These are phyloP conservation scores for Collybiopsis luxurians DNA, from an alignment of 768 basidiomycete genomes.

Conservation along the genomic window DNA sequence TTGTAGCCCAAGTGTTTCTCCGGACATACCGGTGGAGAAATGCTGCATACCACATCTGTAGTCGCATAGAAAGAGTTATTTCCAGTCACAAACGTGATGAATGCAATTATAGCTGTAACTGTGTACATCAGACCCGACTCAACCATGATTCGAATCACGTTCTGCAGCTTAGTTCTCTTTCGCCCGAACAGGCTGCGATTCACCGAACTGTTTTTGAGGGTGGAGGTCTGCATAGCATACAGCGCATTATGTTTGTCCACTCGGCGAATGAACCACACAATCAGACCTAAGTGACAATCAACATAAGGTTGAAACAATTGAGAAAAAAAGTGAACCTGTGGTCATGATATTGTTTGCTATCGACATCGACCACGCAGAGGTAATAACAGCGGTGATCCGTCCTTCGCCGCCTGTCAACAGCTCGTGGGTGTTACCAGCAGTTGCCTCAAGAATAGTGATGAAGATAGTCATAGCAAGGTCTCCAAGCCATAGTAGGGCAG, in stretches of 20 bases:
- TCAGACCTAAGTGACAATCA: conserved; percentile 4
- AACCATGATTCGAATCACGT: conserved; percentile 13
- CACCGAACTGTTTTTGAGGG: not conserved
- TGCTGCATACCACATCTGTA: conserved; percentile 3
- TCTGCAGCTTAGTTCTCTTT: conserved; percentile 7
- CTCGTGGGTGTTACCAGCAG: not conserved
- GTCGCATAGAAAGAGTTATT: conserved; percentile 11
- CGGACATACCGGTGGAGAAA: no score
- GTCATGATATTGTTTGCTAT: conserved; percentile 2
- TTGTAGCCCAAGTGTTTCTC: not conserved
- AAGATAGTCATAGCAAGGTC: not conserved
- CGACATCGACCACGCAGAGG: not conserved
- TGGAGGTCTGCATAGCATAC: conserved; percentile 1
- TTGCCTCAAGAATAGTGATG: not conserved
- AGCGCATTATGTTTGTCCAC: conserved; percentile 8
- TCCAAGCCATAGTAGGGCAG: not conserved
- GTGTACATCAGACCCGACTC: conserved; percentile 14
- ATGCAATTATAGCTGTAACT: conserved; percentile 7
- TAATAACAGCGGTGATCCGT: not conserved
- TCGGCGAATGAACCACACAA: conserved; percentile 11
- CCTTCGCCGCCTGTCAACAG: not conserved
- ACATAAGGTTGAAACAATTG: not conserved
- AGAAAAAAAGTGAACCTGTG: not conserved
- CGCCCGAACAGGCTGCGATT: not conserved
- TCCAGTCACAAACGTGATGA: conserved; percentile 5